Conservation (phyloP, 768 basidiomycete genomes). For the Imleria badia region DNA sequence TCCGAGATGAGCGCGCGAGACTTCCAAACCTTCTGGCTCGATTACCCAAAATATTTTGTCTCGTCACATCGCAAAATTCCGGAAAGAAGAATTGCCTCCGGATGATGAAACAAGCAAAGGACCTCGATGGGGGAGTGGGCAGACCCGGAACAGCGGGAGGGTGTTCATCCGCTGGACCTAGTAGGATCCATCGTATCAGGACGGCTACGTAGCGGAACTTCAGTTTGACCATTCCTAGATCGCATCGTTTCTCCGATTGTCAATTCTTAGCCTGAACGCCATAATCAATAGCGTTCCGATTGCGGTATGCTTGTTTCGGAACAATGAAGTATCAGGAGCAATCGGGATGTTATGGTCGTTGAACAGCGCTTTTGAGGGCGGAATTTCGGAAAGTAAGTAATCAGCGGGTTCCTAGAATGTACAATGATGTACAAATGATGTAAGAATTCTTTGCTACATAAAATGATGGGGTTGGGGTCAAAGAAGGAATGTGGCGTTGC, state of each 20-base stretch:
- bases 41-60: background rate
- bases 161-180: background rate
- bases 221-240: background rate
- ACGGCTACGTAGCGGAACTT: background rate
- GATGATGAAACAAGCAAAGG: background rate
- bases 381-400: no score
- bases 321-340: background rate
- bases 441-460: no score
- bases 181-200: background rate
- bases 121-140: background rate
- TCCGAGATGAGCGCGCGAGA: background rate
- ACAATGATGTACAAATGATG: no score
- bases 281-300: background rate
- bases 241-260: background rate
- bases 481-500: no score
- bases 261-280: background rate
- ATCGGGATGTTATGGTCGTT: background rate
- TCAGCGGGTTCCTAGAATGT: no score
- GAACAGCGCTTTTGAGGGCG: no score
- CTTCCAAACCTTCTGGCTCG: background rate
- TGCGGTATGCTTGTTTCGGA: background rate
- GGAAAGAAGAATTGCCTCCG: background rate
- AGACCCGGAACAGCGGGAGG: background rate
- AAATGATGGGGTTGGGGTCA: no score
- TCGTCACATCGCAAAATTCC: background rate